Conservation (phyloP, 2,329 filamentous ascomycete species). For the Sporothrix pseudoabietina region DNA sequence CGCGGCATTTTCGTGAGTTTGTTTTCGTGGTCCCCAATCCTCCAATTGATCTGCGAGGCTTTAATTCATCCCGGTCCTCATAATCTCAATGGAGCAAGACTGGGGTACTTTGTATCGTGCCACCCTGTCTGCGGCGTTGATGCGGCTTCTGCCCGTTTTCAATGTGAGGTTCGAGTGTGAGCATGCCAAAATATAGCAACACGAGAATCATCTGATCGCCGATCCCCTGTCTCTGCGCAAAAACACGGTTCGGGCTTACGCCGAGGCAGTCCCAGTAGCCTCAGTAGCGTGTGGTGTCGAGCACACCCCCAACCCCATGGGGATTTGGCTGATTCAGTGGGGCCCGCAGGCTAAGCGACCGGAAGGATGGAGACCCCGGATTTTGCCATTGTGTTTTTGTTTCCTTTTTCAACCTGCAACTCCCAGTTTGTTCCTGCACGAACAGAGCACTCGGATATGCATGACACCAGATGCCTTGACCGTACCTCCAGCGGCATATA, state of each 20-base stretch:
- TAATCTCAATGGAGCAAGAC: constrained; percentile 1
- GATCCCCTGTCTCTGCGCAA: not conserved
- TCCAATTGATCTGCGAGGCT: not conserved
- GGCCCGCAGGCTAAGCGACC: not conserved
- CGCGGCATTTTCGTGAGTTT: too few relatives aligned
- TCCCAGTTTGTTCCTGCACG: not conserved
- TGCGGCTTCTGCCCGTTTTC: not conserved
- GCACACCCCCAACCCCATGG: not conserved
- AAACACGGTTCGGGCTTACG: constrained; percentile 5
- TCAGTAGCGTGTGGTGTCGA: too few relatives aligned
- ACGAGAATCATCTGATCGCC: not conserved
- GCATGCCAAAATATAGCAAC: too few relatives aligned
- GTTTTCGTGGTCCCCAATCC: not conserved
- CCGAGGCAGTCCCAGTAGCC: not conserved
- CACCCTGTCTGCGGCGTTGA: not conserved
- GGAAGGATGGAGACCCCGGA: constrained; percentile 12
- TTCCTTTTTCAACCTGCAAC: not conserved
- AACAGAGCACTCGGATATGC: not conserved
- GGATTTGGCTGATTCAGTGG: not conserved
- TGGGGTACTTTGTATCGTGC: not conserved
- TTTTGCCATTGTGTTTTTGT: not conserved
- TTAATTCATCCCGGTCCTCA: not conserved
- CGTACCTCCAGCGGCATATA: not conserved
- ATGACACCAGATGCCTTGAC: not conserved
- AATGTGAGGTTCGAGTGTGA: too few relatives aligned